A percentile compares a stretch with the other conserved stretches of the same genome.
phyloP scores from a whole-genome alignment of 805 yeast species.

The Saccharomyces jurei region DNA sequence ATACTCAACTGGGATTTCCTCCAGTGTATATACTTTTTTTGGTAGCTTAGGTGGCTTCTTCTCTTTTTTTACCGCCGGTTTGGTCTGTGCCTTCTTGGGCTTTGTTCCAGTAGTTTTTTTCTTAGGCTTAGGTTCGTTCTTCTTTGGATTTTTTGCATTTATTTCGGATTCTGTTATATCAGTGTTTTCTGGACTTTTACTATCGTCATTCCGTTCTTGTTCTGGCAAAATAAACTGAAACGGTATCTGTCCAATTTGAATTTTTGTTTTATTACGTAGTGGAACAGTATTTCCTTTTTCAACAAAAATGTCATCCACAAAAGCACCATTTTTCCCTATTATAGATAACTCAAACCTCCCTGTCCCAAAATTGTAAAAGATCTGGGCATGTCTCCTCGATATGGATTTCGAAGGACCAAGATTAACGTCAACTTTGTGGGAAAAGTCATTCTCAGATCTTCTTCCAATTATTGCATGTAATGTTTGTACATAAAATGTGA shows the following conservation, averaged over 20 bases:
- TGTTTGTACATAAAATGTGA: slow-evolving; percentile 93
- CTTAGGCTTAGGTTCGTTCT: slow-evolving; percentile 5
- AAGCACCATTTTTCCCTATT: slow-evolving; percentile 92
- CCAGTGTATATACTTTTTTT: slow-evolving; percentile 61
- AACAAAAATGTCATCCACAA: slow-evolving; percentile 83
- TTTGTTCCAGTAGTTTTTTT: slow-evolving; percentile 27
- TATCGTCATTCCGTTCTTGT: slow-evolving; percentile 36
- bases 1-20: slow-evolving; percentile 83
- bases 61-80: slow-evolving; percentile 40
- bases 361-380: slow-evolving; percentile 92
- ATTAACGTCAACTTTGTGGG: slow-evolving; percentile 82
- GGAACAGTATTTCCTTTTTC: slow-evolving; percentile 91
- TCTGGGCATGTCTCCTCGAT: slow-evolving; percentile 89
- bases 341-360: slow-evolving; percentile 89
- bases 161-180: slow-evolving; percentile 9
- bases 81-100: slow-evolving; percentile 30
- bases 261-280: slow-evolving; percentile 66
- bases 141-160: slow-evolving; percentile 3
- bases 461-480: slow-evolving; percentile 91
- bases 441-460: slow-evolving; percentile 61
- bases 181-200: slow-evolving; percentile 10
- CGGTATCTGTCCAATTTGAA: slow-evolving; percentile 89
- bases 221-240: slow-evolving; percentile 83
- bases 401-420: slow-evolving; percentile 88
- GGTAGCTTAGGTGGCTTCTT: slow-evolving; percentile 44